Percentiles rank a stretch among this genome's conserved stretches.
phyloP scores from a whole-genome alignment of 306 rosid species.

The Sindora glabra region DNA sequence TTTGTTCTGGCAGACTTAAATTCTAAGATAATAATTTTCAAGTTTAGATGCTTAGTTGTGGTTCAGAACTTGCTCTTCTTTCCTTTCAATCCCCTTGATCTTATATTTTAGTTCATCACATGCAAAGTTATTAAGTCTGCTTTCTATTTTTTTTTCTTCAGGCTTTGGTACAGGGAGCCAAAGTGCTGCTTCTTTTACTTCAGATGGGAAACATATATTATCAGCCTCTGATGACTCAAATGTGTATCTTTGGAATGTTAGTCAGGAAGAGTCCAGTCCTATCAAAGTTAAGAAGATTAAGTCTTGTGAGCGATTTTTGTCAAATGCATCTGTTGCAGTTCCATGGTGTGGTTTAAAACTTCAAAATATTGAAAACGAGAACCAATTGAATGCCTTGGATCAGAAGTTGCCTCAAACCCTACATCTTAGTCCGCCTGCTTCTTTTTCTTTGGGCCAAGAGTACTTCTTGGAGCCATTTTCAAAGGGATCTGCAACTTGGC shows the following conservation, averaged over 20 bases:
- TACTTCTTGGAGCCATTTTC: constrained; percentile 61
- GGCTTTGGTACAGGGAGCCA: constrained; percentile 58
- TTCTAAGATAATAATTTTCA: background rate
- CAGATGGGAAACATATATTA: constrained; percentile 88
- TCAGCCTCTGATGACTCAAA: constrained; percentile 84
- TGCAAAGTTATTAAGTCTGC: constrained; percentile 17
- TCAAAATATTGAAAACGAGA: constrained; percentile 26
- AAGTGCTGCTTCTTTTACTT: constrained; percentile 61
- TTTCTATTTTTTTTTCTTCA: constrained; percentile 26
- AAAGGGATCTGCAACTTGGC: constrained; percentile 97
- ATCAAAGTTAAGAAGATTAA: constrained; percentile 28
- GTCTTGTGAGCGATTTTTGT: constrained; percentile 42
- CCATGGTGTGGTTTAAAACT: constrained; percentile 54
- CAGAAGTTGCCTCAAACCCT: constrained; percentile 26
- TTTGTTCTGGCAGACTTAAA: background rate
- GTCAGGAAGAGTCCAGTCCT: constrained; percentile 23
- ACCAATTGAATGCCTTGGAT: constrained; percentile 26
- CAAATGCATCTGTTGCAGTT: constrained; percentile 46
- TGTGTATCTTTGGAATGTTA: constrained; percentile 73
- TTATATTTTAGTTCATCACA: background rate
- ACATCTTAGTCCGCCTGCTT: constrained; percentile 37
- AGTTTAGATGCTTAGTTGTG: constrained; percentile 1
- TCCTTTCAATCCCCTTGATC: background rate
- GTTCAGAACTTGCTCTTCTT: background rate
- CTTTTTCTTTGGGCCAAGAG: constrained; percentile 62